A percentile compares a stretch with the other conserved stretches of the same genome.
These are phyloP conservation scores for Trichoderma parareesei DNA, from an alignment of 495 filamentous ascomycete genomes.

Conservation along the genomic window DNA sequence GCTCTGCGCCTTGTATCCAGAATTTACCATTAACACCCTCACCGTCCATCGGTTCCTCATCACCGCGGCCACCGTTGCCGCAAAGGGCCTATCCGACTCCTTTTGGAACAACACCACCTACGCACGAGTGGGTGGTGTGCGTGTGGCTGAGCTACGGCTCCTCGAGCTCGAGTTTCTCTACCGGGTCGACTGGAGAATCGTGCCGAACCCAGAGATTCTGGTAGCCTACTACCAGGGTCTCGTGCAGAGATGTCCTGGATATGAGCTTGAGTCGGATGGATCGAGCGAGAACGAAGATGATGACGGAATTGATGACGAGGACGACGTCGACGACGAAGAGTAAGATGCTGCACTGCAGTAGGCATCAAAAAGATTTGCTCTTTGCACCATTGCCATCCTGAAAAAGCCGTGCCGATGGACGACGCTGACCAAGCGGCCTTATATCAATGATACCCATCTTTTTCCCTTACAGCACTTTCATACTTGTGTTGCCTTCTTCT, in stretches of 20 bases:
- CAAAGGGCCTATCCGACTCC: constrained; percentile 89
- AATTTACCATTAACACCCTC: constrained; percentile 88
- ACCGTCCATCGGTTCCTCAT: constrained; percentile 98
- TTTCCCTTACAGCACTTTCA: neutral
- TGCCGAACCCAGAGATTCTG: constrained; percentile 86
- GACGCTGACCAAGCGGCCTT: neutral
- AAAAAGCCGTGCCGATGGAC: neutral
- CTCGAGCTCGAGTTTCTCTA: constrained; percentile 92
- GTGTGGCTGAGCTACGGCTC: constrained; percentile 75
- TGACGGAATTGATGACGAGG: neutral
- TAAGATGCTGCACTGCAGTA: constrained; percentile 1
- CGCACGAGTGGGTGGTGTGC: constrained; percentile 86
- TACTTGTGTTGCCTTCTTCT: neutral
- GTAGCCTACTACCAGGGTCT: constrained; percentile 88
- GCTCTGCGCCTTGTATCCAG: constrained; percentile 82
- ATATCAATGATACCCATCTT: constrained; percentile 10
- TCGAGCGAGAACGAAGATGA: constrained; percentile 10
- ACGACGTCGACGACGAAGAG: neutral
- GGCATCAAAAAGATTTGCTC: neutral
- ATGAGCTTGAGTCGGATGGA: constrained; percentile 31
- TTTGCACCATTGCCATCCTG: neutral
- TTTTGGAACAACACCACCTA: constrained; percentile 98
- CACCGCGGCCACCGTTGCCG: constrained; percentile 87
- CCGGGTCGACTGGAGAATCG: constrained; percentile 90
- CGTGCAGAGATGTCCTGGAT: constrained; percentile 50